phyloP scores from a whole-genome alignment of 2,329 filamentous ascomycete species.

The Chaetothyriales sp. region DNA sequence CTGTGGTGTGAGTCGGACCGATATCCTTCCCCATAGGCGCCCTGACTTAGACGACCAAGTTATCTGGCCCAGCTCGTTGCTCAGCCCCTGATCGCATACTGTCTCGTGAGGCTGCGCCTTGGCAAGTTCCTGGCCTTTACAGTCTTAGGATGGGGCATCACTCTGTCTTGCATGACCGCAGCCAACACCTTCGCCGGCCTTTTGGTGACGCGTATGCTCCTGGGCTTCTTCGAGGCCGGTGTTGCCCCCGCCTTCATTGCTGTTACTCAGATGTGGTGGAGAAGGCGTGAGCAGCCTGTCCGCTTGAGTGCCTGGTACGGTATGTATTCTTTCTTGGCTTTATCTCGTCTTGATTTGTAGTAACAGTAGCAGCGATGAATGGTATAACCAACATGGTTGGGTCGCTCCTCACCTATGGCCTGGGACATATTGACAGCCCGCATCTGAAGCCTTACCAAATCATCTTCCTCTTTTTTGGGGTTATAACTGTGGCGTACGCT shows the following conservation, averaged over 20 bases:
- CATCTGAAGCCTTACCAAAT: slow-evolving; percentile 36
- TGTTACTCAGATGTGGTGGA: slow-evolving; percentile 42
- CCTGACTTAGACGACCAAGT: not conserved
- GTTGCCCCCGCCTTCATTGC: slow-evolving; percentile 37
- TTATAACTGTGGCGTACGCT: slow-evolving; percentile 38
- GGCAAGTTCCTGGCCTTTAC: slow-evolving; percentile 43
- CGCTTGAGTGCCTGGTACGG: slow-evolving; percentile 38
- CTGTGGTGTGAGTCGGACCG: slow-evolving; percentile 25
- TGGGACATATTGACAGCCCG: slow-evolving; percentile 32
- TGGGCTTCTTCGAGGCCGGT: slow-evolving; percentile 42
- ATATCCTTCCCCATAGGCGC: not conserved
- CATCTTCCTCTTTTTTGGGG: slow-evolving; percentile 36
- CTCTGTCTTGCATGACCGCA: slow-evolving; percentile 38
- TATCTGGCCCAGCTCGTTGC: slow-evolving; percentile 41
- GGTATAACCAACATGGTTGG: slow-evolving; percentile 40
- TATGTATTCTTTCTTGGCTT: slow-evolving; percentile 22
- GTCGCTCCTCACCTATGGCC: slow-evolving; percentile 40
- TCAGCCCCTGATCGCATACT: slow-evolving; percentile 37
- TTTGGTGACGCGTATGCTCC: slow-evolving; percentile 38
- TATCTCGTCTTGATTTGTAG: not conserved
- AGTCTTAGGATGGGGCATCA: slow-evolving; percentile 38
- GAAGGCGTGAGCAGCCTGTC: slow-evolving; percentile 37
- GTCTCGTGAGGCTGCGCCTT: slow-evolving; percentile 45
- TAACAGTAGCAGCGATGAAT: slow-evolving; percentile 21
- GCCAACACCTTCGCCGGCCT: slow-evolving; percentile 35